Evolutionary conservation across 768 basidiomycete genomes (phyloP), one percentile per base, ranked within the genome.

Genomic region (Dendrothele bispora): DNA sequence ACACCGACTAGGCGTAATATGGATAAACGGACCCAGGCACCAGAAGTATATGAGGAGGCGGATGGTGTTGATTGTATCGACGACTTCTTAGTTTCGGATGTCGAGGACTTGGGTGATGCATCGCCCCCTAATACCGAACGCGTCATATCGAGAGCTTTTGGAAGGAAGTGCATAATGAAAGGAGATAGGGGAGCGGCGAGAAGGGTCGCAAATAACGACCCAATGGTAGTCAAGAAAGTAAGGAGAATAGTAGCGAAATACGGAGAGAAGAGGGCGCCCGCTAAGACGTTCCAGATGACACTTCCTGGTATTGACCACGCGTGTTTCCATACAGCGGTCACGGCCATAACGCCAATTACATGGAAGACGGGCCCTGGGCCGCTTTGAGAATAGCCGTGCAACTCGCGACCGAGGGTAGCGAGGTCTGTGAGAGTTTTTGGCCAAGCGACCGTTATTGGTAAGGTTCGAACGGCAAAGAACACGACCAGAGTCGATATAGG

Each of bases 251-350:
- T 89, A 28, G 94, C 93, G 50, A 84, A 78, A 24, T 85, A 67
- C 7, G 94, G 91, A 35, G 35, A 37, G 36, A 51, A 61, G 35
- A 51, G 47, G 50, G 24, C 43, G 43, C 12, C 26, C 40, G 21
- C 39, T 46, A 58, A 51, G 73, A 84, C 48, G 53, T 90, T 90
- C 86, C 94, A 86, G 40, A 95, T 77, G 39, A 95, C 92, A 55
- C 91, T 93, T 6, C 95, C 95, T 7, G 95, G 95, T 49, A 98
- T 81, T 50, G 91, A 94, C 95, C 94, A 98, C 3, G 94, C 92
- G 64, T 98, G 95, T 68, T 94, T 97, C 92, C 93, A 98, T 24
- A 92, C 71, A 4, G 91, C 90, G 15, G 88, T 85, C 12, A 94
- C 75, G 30, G 87, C 83, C 57, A 98, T 76, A 41, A 94, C 91